Base-by-base conservation (phyloP, 371 early-diverging fungal species). In the Parasitella parasitica region DNA sequence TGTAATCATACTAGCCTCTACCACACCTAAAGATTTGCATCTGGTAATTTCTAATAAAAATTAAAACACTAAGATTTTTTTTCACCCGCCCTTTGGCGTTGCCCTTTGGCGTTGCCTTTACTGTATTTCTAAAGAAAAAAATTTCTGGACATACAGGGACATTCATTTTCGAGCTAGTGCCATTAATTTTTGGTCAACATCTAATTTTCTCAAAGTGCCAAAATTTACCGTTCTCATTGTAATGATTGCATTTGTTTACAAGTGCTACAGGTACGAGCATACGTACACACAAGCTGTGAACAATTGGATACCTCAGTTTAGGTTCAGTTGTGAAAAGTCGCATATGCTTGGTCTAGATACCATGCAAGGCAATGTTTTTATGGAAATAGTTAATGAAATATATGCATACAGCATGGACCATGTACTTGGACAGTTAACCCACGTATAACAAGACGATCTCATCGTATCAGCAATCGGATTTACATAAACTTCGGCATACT, bases 1-100 rank as follows among this genome's bases (percentile, higher is more conserved):
- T 59, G 39, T 59, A 59, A 51, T 59, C 27, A 26, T 37, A 51
- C 51, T 59, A 55, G 50, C 50, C 28, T 28, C 50, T 32, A 32
- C 3, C 32, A 32, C 32, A 32, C 32, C 1, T 32, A 3, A 32
- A 32, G 32, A 2, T 32, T 32, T 32, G 3, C 32, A 32, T 11
- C 32, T 32, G 32, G 2, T 1, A 32, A 32, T 32, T 32, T 32
- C 0, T 32, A 32, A 32, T 32, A 32, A 32, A 32, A 32, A 32
- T 32, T 4, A 32, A 2, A 32, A 1, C 32, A 32, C 32, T n/a
- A n/a, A n/a, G n/a, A n/a, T n/a, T 22, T 49, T 49, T 39, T 39
- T 39, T 39, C 39, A 13, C 39, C 9, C 34, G 34, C 9, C 34
- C 34, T 34, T 34, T 34, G 34, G 34, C 9, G 34, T 34, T 34